These are phyloP conservation scores for Colletotrichum sojae DNA, from an alignment of 2,329 filamentous ascomycete species.

Conservation along the genomic window DNA sequence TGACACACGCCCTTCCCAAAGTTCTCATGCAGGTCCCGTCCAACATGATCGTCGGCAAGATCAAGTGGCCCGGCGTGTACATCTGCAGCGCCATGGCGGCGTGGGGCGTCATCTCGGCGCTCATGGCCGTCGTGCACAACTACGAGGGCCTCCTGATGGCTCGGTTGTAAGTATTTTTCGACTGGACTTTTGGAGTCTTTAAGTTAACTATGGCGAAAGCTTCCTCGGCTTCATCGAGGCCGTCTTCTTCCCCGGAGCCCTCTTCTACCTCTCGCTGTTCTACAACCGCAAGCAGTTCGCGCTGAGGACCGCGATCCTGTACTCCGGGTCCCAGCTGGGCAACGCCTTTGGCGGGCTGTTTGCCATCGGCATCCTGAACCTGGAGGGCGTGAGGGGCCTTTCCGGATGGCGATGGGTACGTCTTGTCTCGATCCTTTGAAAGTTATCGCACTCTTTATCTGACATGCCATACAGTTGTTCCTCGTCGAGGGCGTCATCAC, in stretches of 20 bases:
- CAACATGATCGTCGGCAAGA: slow-evolving; percentile 49
- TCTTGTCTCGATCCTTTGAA: fast-evolving
- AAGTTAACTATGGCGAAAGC: not conserved
- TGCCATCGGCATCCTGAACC: slow-evolving; percentile 60
- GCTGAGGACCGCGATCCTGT: slow-evolving; percentile 51
- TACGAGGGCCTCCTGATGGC: slow-evolving; percentile 53
- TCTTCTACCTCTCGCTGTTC: slow-evolving; percentile 56
- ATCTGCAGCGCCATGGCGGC: slow-evolving; percentile 43
- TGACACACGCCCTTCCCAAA: slow-evolving; percentile 4
- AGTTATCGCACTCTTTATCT: not conserved
- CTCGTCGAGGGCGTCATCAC: slow-evolving; percentile 40
- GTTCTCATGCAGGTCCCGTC: slow-evolving; percentile 54
- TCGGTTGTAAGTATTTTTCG: slow-evolving; percentile 13
- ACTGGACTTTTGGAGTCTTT: too few species aligned
- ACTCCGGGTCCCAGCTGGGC: slow-evolving; percentile 49
- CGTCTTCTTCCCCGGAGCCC: slow-evolving; percentile 57
- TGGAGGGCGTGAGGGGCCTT: slow-evolving; percentile 74
- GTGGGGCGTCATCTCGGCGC: slow-evolving; percentile 46
- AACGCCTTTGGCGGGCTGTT: slow-evolving; percentile 55
- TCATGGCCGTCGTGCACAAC: slow-evolving; percentile 62
- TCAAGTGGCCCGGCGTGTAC: slow-evolving; percentile 43
- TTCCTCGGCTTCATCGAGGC: slow-evolving; percentile 42
- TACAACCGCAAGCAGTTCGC: slow-evolving; percentile 56
- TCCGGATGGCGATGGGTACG: slow-evolving; percentile 73
- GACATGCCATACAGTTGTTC: slow-evolving; percentile 17